Evolutionary conservation across 2,329 filamentous ascomycete genomes (phyloP).

Genomic region (Colletotrichum magnum): DNA sequence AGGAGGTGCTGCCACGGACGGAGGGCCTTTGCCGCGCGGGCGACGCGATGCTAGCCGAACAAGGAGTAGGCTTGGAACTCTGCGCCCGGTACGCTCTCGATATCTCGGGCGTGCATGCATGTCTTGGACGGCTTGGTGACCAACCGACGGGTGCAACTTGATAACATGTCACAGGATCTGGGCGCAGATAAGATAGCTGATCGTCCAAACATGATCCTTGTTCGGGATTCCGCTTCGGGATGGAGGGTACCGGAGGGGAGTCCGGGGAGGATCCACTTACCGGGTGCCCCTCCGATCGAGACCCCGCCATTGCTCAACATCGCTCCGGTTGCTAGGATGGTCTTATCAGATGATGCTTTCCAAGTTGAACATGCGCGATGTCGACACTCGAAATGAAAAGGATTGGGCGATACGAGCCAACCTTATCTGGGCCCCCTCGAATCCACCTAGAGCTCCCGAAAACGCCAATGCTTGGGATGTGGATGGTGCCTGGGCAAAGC

Average conservation of each 20-base stretch:
- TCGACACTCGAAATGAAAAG: background rate
- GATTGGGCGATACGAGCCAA: too few relatives aligned
- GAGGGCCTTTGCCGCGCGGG: constrained; percentile 1
- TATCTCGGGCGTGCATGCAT: background rate
- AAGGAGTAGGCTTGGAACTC: constrained; percentile 19
- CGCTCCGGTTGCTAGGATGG: background rate
- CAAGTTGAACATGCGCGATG: background rate
- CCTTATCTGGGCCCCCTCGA: background rate
- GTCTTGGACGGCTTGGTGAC: background rate
- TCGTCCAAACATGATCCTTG: constrained; percentile 5
- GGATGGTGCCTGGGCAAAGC: too few relatives aligned
- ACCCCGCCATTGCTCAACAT: constrained; percentile 17
- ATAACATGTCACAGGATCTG: constrained; percentile 12
- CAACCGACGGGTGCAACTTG: background rate
- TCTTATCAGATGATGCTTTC: constrained; percentile 10
- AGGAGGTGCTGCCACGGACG: background rate
- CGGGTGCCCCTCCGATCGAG: constrained; percentile 36
- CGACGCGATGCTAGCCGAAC: constrained; percentile 20
- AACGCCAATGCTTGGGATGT: too few relatives aligned
- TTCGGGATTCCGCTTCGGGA: constrained; percentile 3
- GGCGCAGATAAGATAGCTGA: constrained; percentile 24
- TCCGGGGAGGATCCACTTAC: constrained; percentile 35
- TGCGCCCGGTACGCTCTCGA: background rate
- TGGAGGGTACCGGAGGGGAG: constrained; percentile 25
- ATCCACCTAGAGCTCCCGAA: background rate